Base-by-base conservation (phyloP, 2,329 filamentous ascomycete species). In the Epichloe aotearoae region DNA sequence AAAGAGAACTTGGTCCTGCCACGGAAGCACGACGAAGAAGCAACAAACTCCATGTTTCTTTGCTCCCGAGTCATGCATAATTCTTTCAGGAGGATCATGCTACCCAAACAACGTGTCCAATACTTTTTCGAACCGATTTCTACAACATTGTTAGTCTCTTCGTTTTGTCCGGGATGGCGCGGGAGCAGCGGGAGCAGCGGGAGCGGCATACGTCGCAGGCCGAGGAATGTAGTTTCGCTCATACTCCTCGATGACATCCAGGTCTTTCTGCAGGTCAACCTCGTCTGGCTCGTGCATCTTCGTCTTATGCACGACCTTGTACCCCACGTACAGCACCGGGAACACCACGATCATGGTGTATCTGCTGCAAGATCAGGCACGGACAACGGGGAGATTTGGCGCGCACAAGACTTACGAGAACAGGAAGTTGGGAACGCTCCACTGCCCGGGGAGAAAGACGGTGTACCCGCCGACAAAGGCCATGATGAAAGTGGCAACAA, bases 271-370 rank as follows among this genome's bases (percentile, higher is more conserved):
- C 26, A 88, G 64, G 61, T 88, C 83, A 1, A 82, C 76, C 49
- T 86, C 77, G 14, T 75, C 66, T 0, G 80, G 71, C 52, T 70
- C 73, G 48, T 72, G 62, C 52, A 77, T 73, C 49, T 73, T 77
- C 0, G 84, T 86, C 61, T 72, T 76, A 63, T 85, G 81, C 52
- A 81, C 57, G 6, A 86, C 33, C 64, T 91, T 93, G 82, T 84
- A 91, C 5, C 77, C 79, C 3, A 83, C 41, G 62, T 79, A 90
- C 2, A 91, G 67, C 0, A 82, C 56, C 0, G 84, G 85, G 60
- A 86, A 88, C 2, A 88, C 67, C 5, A 76, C 77, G 47, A 90
- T 77, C 74, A 87, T 88, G 46, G 82, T 80, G 64, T 90, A 90
- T 3, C 71, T 74, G 46, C 2, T 5, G 4, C 3, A 6, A 6